These are phyloP conservation scores for Nasturtium officinale DNA, from an alignment of 345 rosid species.

Conservation along the genomic window DNA sequence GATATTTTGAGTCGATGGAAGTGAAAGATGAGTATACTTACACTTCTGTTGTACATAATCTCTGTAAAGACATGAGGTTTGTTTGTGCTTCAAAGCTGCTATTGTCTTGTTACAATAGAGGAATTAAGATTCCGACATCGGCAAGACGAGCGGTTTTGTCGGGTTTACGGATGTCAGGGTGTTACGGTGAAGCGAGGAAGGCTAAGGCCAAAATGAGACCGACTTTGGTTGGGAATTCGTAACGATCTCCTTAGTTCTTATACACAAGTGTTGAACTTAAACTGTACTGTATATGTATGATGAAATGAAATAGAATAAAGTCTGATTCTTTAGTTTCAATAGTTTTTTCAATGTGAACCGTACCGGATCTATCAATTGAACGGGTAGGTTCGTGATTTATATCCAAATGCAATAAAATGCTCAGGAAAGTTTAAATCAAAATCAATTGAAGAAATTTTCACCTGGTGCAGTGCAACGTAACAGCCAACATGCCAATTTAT, in stretches of 20 bases:
- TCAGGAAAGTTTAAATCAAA: neutral
- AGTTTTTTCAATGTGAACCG: conserved; percentile 1
- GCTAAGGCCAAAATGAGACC: conserved; percentile 55
- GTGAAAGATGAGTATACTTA: conserved; percentile 75
- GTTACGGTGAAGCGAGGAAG: conserved; percentile 55
- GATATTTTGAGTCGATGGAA: conserved; percentile 64
- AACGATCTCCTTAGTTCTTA: conserved; percentile 25
- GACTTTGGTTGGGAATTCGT: conserved; percentile 46
- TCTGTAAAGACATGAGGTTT: conserved; percentile 68
- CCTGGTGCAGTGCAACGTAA: no score
- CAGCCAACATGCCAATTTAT: no score
- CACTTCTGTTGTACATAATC: conserved; percentile 74
- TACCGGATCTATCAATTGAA: conserved; percentile 4
- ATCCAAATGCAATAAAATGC: neutral
- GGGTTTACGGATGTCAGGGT: conserved; percentile 66
- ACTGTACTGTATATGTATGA: conserved; percentile 30
- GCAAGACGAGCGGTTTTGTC: conserved; percentile 66
- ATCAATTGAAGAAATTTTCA: no score
- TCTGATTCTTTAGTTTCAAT: conserved; percentile 20
- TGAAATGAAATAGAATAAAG: conserved; percentile 34
- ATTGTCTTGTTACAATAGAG: conserved; percentile 61
- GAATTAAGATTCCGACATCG: conserved; percentile 63
- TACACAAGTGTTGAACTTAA: conserved; percentile 25
- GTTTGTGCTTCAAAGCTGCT: conserved; percentile 68
- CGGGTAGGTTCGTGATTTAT: conserved; percentile 13